Evolutionary conservation across 306 rosid genomes (phyloP), one percentile per base, ranked within the genome.

Genomic region (Alnus glutinosa): DNA sequence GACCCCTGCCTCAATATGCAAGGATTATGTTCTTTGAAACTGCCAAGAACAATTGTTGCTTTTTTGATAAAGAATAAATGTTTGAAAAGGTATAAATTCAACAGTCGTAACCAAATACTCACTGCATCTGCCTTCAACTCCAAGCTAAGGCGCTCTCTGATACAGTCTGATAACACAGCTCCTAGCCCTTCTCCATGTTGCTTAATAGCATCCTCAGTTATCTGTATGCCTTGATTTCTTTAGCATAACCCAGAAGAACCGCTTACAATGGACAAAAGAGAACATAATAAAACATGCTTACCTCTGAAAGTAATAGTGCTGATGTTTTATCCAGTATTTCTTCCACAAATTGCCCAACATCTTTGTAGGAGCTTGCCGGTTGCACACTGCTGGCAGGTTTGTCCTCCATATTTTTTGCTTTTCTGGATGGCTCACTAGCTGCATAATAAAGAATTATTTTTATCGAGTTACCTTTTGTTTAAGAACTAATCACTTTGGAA

Each of bases 61-160:
- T 37, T 15, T 34, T 18, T 1, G 2, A 39, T 4, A 68, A 68
- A 37, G 34, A 34, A 71, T 36, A 12, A 42, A 55, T 71, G 57
- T 73, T 42, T 59, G 12, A n/a, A 49, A 23, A 54, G 18, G 37
- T 7, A 49, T 51, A 46, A 67, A 51, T 19, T 42, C 32, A 66
- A 52, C 69, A 23, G 62, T 74, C 47, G 82, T 64, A 69, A 46
- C 49, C 73, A 77, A 74, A 77, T 70, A 90, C 99, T 90, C 86
- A 95, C 99, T 30, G 91, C 86, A 50, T 91, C 90, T 78, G 87
- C 89, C 75, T 89, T 87, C 47, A 95, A 85, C 79, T 95, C 99
- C 42, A 97, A 85, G 75, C 61, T 77, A 63, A 95, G 90, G 75
- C 78, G 80, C 79, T 75, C 85, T 84, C 83, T 89, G 16, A 95